Evolutionary conservation across 2,329 filamentous ascomycete species (phyloP), one percentile per base, ranked within the genome.

Genomic region (Chalaropsis ovoidea): DNA sequence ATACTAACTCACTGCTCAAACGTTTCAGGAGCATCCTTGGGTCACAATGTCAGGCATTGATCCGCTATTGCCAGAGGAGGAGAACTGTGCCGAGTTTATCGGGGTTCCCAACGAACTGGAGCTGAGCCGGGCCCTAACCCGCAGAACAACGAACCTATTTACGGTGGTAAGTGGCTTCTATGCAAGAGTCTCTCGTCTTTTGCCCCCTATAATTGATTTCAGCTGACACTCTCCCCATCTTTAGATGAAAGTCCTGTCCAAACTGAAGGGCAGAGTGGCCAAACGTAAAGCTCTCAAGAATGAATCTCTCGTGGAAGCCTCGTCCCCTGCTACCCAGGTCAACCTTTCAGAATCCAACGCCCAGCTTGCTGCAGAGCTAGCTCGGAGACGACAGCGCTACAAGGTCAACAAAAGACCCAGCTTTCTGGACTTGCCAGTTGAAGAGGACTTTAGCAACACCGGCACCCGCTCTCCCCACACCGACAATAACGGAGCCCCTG

Each of bases 31-130:
- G 71, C 94, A 99, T 73, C 84, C 90, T 0, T 99, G 94, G 94
- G 90, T 99, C 15, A 97, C 93, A 5, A 88, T 85, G 71, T 76
- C 82, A 65, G 92, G 90, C 15, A 81, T 78, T 7, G 93, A 97
- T 74, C 84, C 84, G 68, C 78, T 99, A 15, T 80, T 97, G 13
- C 84, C 90, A 7, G 82, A 84, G 56, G 88, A 91, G 69, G 92
- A 96, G 72, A 99, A 99, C 70, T 95, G 89, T 54, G 83, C 87
- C 11, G 82, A 91, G 69, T 78, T 90, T 17, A 80, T 97, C 41
- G 89, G 91, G 68, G 83, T 86, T 4, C 93, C 93, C 0, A 97
- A 93, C 66, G 89, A 94, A 70, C 86, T 92, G 65, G 94, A 99
- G 76, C 83, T 96, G 72, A 90, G 90, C 71, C 85, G 88, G 69